phyloP scores from a whole-genome alignment of 805 yeast species.

The Lipomyces lipofer region DNA sequence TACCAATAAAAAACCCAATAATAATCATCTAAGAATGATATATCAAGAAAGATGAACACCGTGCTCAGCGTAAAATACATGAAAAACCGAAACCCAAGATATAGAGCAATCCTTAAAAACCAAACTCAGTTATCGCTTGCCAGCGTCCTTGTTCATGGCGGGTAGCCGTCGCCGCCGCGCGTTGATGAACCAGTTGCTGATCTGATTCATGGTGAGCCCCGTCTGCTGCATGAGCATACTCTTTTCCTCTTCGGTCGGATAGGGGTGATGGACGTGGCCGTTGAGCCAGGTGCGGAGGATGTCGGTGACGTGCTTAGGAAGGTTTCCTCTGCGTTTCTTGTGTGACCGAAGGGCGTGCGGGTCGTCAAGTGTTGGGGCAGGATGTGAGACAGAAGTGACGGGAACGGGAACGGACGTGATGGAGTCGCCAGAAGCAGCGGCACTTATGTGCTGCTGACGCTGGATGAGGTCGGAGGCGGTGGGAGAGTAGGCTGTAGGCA shows the following conservation, averaged over 20 bases:
- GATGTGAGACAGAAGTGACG: conserved; percentile 3
- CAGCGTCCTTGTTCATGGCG: conserved; percentile 31
- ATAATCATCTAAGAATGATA: no score
- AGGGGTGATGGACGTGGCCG: conserved; percentile 75
- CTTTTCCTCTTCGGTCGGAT: conserved; percentile 80
- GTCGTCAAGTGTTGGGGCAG: not conserved
- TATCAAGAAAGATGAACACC: no score
- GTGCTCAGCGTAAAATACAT: no score
- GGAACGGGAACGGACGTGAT: conserved; percentile 3
- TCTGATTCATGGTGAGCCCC: conserved; percentile 76
- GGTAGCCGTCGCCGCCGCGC: conserved; percentile 75
- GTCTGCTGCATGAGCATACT: conserved; percentile 66
- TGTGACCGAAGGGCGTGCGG: not conserved
- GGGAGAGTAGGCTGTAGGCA: conserved; percentile 6
- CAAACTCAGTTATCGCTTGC: not conserved
- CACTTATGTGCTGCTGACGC: conserved; percentile 7
- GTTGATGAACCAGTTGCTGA: conserved; percentile 85
- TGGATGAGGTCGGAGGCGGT: conserved; percentile 5
- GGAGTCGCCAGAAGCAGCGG: conserved; percentile 6
- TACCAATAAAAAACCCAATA: no score
- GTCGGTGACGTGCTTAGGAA: conserved; percentile 76
- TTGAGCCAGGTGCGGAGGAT: conserved; percentile 72
- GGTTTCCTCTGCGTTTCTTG: conserved; percentile 60
- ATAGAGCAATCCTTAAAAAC: no score
- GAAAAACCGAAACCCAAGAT: no score